Conservation (phyloP, 1,284 basidiomycete genomes). For the Ceratorhiza oryzae-sativae region DNA sequence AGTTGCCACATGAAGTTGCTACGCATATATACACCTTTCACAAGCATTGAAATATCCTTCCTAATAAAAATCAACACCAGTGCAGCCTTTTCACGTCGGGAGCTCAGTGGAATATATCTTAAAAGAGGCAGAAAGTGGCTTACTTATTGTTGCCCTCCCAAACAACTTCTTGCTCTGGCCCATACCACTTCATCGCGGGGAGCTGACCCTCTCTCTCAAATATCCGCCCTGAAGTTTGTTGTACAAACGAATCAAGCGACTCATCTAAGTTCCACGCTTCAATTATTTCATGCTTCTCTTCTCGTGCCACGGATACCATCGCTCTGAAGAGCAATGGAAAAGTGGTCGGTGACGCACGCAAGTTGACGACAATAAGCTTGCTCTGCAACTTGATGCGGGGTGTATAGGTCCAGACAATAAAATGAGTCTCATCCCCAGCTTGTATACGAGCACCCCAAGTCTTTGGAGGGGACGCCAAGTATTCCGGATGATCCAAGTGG, state of each 20-base stretch:
- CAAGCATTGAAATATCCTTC: too few species aligned
- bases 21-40: too few species aligned
- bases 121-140: conserved; percentile 35
- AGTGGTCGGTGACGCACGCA: conserved; percentile 53
- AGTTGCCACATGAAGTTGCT: too few species aligned
- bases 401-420: conserved; percentile 52
- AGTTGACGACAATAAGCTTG: conserved; percentile 60
- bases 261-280: conserved; percentile 64
- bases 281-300: conserved; percentile 55
- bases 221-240: conserved; percentile 53
- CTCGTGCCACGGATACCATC: conserved; percentile 54
- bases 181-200: conserved; percentile 66
- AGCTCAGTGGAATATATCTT: background rate
- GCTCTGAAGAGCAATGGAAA: conserved; percentile 55
- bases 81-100: background rate
- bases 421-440: conserved; percentile 59
- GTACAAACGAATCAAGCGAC: conserved; percentile 51
- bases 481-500: conserved; percentile 45
- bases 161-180: conserved; percentile 53
- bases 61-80: background rate
- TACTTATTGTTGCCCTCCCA: conserved; percentile 68
- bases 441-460: background rate
- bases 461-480: conserved; percentile 27
- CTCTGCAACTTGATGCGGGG: conserved; percentile 45
- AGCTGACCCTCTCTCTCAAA: conserved; percentile 58